Evolutionary conservation across 257 asterid genomes (phyloP).

Genomic region (Solanum clarkiae): DNA sequence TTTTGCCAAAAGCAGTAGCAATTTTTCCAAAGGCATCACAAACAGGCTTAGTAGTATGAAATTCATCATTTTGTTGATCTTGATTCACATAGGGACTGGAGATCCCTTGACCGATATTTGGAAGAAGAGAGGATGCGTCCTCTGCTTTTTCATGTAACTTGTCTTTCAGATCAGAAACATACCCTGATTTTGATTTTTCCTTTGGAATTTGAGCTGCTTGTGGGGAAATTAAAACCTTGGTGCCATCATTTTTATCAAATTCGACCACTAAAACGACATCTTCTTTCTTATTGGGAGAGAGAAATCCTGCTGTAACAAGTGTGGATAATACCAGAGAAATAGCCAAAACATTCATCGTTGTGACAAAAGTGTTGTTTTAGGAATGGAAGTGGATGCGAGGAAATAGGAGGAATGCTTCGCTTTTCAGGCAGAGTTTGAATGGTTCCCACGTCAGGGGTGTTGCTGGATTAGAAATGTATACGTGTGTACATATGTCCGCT

Average conservation of each 20-base stretch:
- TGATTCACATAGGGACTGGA: not conserved
- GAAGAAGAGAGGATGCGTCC: not conserved
- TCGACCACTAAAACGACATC: constrained; percentile 26
- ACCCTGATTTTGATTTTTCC: not conserved
- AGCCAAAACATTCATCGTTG: constrained; percentile 21
- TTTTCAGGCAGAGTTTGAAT: not conserved
- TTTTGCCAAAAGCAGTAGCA: constrained; percentile 4
- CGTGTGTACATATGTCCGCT: not conserved
- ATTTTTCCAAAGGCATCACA: constrained; percentile 23
- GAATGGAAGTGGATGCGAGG: not conserved
- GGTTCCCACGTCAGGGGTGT: not conserved
- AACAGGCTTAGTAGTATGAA: constrained; percentile 3
- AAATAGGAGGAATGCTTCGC: not conserved
- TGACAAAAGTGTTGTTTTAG: not conserved
- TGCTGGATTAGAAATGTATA: not conserved
- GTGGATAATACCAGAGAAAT: constrained; percentile 12
- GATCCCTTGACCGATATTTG: not conserved
- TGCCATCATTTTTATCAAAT: constrained; percentile 9
- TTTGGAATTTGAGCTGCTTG: not conserved
- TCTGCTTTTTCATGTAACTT: constrained; percentile 6
- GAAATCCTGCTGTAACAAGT: constrained; percentile 9
- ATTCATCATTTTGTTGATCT: not conserved
- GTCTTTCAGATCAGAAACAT: not conserved
- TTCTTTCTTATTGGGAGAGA: not conserved
- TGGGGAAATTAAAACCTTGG: constrained; percentile 16